Evolutionary conservation across 2,329 filamentous ascomycete genomes (phyloP).

Genomic region (Penicillium sclerotiorum): DNA sequence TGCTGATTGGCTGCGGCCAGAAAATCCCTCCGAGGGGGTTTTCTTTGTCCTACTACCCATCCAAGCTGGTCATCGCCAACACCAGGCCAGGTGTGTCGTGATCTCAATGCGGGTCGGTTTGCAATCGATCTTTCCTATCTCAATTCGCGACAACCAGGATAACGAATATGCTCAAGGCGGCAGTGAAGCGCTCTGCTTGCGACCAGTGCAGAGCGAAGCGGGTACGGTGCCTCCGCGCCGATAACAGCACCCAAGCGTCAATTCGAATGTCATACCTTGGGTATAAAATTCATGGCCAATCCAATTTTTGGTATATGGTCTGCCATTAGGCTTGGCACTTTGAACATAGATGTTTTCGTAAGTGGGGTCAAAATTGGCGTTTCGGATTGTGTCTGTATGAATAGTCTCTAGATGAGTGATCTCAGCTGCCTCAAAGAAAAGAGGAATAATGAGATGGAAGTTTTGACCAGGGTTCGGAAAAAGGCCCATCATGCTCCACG

Average conservation of each 20-base stretch:
- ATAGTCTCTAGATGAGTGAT: conserved; percentile 61
- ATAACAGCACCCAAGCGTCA: conserved; percentile 55
- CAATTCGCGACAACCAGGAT: too few relatives aligned
- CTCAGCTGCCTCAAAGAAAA: conserved; percentile 63
- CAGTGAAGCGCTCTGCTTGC: too few relatives aligned
- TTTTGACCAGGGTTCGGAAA: conserved; percentile 70
- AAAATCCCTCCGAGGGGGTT: too few relatives aligned
- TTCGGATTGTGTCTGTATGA: conserved; percentile 61
- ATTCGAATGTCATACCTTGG: conserved; percentile 63
- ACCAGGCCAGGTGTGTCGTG: too few relatives aligned
- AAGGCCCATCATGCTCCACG: conserved; percentile 68
- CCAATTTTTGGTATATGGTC: conserved; percentile 65
- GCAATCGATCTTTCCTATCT: too few relatives aligned
- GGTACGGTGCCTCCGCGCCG: too few relatives aligned
- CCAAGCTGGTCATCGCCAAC: too few relatives aligned
- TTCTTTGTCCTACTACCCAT: too few relatives aligned
- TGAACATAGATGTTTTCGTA: conserved; percentile 66
- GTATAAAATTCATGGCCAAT: conserved; percentile 68
- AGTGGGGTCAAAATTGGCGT: conserved; percentile 60
- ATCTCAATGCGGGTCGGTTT: too few relatives aligned
- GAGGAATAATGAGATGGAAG: conserved; percentile 68
- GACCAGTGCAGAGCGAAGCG: too few relatives aligned
- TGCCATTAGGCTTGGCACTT: conserved; percentile 63
- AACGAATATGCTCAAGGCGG: too few relatives aligned
- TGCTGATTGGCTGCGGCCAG: too few relatives aligned